Conservation (phyloP, 805 yeast genomes). For the Tetrapisispora namnaoensis region DNA sequence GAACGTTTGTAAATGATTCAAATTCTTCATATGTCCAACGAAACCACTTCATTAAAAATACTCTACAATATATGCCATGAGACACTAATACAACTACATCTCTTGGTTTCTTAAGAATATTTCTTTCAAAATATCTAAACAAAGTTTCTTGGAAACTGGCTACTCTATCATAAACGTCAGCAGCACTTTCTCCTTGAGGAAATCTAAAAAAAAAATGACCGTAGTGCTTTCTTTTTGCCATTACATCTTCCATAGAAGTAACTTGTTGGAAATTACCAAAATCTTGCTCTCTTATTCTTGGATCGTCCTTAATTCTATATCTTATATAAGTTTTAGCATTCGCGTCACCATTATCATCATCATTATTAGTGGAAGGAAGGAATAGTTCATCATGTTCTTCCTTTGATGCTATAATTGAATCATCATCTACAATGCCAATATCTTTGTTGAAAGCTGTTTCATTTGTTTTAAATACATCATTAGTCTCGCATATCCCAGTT, state of each 20-base stretch:
- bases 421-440: constrained; percentile 19
- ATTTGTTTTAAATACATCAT: constrained; percentile 1
- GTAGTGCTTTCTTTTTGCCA: constrained; percentile 78
- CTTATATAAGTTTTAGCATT: constrained; percentile 30
- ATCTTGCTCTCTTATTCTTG: constrained; percentile 88
- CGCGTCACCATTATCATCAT: not conserved
- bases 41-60: constrained; percentile 89
- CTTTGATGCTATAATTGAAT: constrained; percentile 43
- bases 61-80: constrained; percentile 92
- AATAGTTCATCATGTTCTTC: not conserved
- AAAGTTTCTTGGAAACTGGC: constrained; percentile 84
- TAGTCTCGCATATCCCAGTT: constrained; percentile 22
- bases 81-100: constrained; percentile 75
- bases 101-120: constrained; percentile 49
- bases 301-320: constrained; percentile 69
- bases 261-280: constrained; percentile 87
- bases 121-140: constrained; percentile 65
- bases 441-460: not conserved
- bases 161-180: constrained; percentile 87
- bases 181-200: constrained; percentile 92
- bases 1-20: constrained; percentile 72
- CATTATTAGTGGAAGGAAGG: not conserved
- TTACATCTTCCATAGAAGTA: constrained; percentile 65
- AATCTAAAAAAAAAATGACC: constrained; percentile 86
- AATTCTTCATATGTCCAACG: constrained; percentile 87